Percentiles rank a stretch among this genome's conserved stretches.
These are phyloP conservation scores for Ustilago nuda DNA, from an alignment of 1,284 basidiomycete species.

Conservation along the genomic window DNA sequence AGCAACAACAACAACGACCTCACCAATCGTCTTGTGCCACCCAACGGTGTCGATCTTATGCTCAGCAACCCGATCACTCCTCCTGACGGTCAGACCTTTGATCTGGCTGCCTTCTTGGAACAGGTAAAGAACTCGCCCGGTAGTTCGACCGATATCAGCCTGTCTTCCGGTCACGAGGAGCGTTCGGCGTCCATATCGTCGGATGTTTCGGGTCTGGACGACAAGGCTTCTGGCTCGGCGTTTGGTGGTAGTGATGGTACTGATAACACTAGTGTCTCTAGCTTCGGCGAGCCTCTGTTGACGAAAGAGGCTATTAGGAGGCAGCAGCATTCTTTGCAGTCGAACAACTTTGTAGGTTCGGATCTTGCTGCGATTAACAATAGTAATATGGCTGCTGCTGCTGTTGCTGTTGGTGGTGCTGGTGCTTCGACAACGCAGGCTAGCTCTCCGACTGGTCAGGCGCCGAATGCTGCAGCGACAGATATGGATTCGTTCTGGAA, in stretches of 20 bases:
- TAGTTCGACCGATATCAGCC: slow-evolving; percentile 44
- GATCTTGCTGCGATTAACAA: background rate
- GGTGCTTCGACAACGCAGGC: slow-evolving; percentile 20
- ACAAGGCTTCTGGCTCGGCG: slow-evolving; percentile 23
- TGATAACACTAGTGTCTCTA: slow-evolving; percentile 42
- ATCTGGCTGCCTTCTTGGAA: slow-evolving; percentile 52
- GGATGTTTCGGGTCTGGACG: slow-evolving; percentile 37
- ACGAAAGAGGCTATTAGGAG: slow-evolving; percentile 38
- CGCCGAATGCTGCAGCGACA: slow-evolving; percentile 21
- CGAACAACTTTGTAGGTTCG: background rate
- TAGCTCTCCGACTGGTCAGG: slow-evolving; percentile 16
- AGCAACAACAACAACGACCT: slow-evolving; percentile 13
- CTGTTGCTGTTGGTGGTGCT: background rate
- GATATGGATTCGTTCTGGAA: slow-evolving; percentile 62
- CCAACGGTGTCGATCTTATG: slow-evolving; percentile 49
- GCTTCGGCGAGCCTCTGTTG: slow-evolving; percentile 35
- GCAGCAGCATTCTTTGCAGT: slow-evolving; percentile 42
- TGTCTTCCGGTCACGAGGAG: slow-evolving; percentile 35
- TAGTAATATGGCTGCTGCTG: background rate
- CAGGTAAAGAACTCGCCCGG: slow-evolving; percentile 54
- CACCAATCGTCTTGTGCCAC: slow-evolving; percentile 34
- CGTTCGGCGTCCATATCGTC: slow-evolving; percentile 33
- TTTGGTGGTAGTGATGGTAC: slow-evolving; percentile 33
- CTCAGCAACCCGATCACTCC: slow-evolving; percentile 50
- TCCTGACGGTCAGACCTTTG: slow-evolving; percentile 51